Evolutionary conservation across 2,329 filamentous ascomycete genomes (phyloP).

Genomic region (Fusarium avenaceum): DNA sequence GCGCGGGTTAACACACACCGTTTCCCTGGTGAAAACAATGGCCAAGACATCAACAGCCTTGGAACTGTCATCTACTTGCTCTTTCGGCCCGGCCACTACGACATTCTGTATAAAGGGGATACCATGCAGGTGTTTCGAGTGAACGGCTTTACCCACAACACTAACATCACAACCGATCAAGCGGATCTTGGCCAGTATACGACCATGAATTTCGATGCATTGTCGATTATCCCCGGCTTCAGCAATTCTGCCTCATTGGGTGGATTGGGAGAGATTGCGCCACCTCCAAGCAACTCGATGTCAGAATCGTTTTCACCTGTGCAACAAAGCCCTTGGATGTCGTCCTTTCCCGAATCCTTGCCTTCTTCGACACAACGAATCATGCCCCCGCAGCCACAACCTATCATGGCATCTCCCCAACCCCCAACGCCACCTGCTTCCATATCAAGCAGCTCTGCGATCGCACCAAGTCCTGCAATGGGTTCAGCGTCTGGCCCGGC

Average conservation of each 20-base stretch:
- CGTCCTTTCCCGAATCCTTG: constrained; percentile 50
- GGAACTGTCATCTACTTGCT: constrained; percentile 69
- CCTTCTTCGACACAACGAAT: constrained; percentile 40
- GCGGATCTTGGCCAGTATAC: constrained; percentile 58
- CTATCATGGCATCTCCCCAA: constrained; percentile 52
- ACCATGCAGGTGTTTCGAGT: constrained; percentile 68
- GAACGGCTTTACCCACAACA: constrained; percentile 61
- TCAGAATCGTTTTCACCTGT: constrained; percentile 53
- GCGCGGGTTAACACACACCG: constrained; percentile 79
- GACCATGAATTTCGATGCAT: constrained; percentile 58
- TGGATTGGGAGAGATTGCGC: constrained; percentile 53
- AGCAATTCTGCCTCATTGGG: constrained; percentile 32
- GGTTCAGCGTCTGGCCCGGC: constrained; percentile 34
- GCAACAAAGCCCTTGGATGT: constrained; percentile 56
- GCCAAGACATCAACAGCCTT: constrained; percentile 58
- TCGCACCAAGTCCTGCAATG: constrained; percentile 40
- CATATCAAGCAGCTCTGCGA: constrained; percentile 47
- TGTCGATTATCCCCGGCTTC: constrained; percentile 65
- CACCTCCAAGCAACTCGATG: constrained; percentile 50
- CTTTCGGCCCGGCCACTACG: constrained; percentile 88
- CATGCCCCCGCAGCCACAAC: constrained; percentile 46
- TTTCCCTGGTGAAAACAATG: constrained; percentile 69
- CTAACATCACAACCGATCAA: constrained; percentile 59
- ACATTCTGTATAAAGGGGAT: constrained; percentile 82
- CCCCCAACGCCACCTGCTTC: constrained; percentile 51